These are phyloP conservation scores for Rhizopogon roseolus DNA, from an alignment of 768 basidiomycete genomes.

Conservation along the genomic window DNA sequence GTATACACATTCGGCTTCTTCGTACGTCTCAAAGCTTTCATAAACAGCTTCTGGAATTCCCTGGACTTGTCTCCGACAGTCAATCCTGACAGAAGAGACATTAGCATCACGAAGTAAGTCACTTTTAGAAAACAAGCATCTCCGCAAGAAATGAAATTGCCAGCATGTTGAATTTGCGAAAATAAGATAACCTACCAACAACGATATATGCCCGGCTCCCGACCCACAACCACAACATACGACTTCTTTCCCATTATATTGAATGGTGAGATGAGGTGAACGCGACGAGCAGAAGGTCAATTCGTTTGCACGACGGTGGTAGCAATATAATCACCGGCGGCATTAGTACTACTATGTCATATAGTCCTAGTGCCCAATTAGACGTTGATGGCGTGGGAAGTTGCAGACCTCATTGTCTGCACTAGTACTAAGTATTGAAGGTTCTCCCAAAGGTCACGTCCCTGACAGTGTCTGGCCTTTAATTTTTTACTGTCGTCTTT, in stretches of 20 bases:
- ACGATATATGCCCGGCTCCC: conserved; percentile 24
- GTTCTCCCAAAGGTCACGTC: too few species aligned
- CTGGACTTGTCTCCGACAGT: conserved; percentile 38
- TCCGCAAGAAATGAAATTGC: conserved; percentile 16
- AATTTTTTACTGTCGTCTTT: too few species aligned
- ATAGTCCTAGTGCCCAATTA: too few species aligned
- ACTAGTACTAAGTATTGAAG: background rate
- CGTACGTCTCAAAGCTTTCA: conserved; percentile 39
- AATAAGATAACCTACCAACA: conserved; percentile 16
- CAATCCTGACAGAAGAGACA: conserved; percentile 32
- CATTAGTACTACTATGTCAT: too few species aligned
- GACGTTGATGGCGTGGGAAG: too few species aligned
- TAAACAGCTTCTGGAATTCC: conserved; percentile 37
- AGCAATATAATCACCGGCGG: too few species aligned
- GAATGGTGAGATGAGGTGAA: background rate
- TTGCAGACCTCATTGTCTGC: conserved; percentile 1
- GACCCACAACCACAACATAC: conserved; percentile 25
- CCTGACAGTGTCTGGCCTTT: too few species aligned
- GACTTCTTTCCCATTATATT: conserved; percentile 16
- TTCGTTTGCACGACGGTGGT: too few species aligned
- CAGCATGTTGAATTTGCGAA: conserved; percentile 19
- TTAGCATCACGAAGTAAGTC: conserved; percentile 3
- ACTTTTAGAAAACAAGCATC: conserved; percentile 5
- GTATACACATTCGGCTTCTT: conserved; percentile 34
- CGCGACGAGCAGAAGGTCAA: background rate